Evolutionary conservation across 305 asterid species (phyloP), one percentile per base, ranked within the genome.

Genomic region (Solanum chacoense): DNA sequence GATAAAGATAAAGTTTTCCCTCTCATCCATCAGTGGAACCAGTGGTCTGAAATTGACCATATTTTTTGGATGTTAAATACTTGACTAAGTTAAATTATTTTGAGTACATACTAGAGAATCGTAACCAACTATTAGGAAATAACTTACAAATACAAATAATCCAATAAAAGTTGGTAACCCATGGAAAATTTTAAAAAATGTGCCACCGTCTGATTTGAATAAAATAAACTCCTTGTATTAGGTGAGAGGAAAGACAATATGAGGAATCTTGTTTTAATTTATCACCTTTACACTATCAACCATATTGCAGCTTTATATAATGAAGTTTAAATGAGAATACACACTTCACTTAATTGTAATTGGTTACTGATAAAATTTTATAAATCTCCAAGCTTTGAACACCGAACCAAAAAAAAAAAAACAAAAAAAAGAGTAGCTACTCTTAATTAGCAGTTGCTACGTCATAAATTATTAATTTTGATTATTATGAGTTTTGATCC

Each of bases 161-260:
- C 31, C 87, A 84, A 84, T 20, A 29, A 31, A 84, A 31, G 45
- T 84, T 55, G 45, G 74, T 84, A 11, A 32, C 42, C 37, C 73
- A 50, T 32, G 28, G 74, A 83, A 31, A 16, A 0, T 22, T 22
- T 22, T 1, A 0, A 10, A n/a, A 32, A 18, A 50, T 31, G 87
- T 31, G 87, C 22, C 74, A 50, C 87, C 87, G 87, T 84, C 87
- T 31, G 63, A 31, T 84, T 84, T 84, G 87, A 84, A 55, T 28
- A 31, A 84, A 31, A 11, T 20, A 31, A 71, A 83, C 55, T 83
- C 45, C 31, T 20, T 31, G 18, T 71, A 31, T 37, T 50, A 83
- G 74, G 74, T 83, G 73, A 50, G 45, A 50, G 72, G 72, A 81
- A 81, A 29, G 86, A 83, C 7, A 81, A 16, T 50, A 75, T 73